Percentiles rank a stretch among this genome's conserved stretches.
Conservation (phyloP, 2,329 filamentous ascomycete genomes). For the Zasmidium citrigriseum region DNA sequence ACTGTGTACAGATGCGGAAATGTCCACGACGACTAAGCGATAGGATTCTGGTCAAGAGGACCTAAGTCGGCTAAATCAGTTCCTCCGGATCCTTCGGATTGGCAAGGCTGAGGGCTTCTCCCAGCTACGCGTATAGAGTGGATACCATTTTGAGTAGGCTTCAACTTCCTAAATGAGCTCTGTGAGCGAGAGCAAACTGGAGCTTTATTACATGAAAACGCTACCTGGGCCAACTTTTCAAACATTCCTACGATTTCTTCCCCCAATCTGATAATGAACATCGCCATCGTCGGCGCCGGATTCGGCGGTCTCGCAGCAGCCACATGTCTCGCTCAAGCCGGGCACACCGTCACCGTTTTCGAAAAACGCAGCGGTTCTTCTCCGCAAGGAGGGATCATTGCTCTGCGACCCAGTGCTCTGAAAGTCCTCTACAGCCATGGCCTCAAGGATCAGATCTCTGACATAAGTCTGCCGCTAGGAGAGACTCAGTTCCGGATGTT, state of each 20-base stretch:
- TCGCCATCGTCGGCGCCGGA: not conserved
- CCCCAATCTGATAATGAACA: not conserved
- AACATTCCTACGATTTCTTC: not conserved
- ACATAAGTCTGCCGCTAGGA: not conserved
- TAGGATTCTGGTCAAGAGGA: not conserved
- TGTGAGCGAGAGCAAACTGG: not conserved
- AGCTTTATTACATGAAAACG: too few species aligned
- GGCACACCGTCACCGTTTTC: not conserved
- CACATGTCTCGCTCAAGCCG: not conserved
- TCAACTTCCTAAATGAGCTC: too few species aligned
- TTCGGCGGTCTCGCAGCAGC: not conserved
- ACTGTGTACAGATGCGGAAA: too few species aligned
- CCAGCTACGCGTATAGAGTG: too few species aligned
- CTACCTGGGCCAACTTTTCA: too few species aligned
- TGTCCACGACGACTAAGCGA: too few species aligned
- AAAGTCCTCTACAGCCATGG: not conserved
- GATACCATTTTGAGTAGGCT: too few species aligned
- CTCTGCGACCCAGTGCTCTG: not conserved
- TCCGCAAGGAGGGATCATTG: not conserved
- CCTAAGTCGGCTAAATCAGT: not conserved
- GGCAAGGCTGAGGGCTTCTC: not conserved
- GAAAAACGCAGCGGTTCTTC: not conserved
- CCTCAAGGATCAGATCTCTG: not conserved
- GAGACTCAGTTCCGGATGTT: not conserved
- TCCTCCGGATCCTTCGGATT: not conserved